Percentiles rank a stretch among this genome's conserved stretches.
These are phyloP conservation scores for Mollisia scopiformis DNA, from an alignment of 2,329 filamentous ascomycete genomes.

Conservation along the genomic window DNA sequence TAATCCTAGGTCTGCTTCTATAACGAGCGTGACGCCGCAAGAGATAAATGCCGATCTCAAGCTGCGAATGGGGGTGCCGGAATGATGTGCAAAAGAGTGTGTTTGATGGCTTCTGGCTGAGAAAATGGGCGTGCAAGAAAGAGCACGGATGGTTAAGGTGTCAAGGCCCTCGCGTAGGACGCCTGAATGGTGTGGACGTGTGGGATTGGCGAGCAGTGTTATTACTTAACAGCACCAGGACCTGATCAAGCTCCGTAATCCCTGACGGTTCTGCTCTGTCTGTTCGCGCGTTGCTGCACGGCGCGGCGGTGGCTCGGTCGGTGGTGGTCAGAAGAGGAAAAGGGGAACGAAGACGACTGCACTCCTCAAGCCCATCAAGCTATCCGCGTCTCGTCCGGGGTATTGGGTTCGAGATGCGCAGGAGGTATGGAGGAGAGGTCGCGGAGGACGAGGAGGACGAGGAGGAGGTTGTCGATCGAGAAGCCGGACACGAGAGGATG, in stretches of 20 bases:
- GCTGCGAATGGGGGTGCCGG: constrained; percentile 15
- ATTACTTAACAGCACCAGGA: constrained; percentile 21
- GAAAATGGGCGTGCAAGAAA: constrained; percentile 13
- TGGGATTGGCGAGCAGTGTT: constrained; percentile 21
- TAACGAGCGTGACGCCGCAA: constrained; percentile 35
- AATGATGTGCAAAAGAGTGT: constrained; percentile 30
- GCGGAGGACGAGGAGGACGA: not conserved
- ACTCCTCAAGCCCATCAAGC: not conserved
- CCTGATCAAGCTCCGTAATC: constrained; percentile 4
- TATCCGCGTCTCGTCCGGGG: not conserved
- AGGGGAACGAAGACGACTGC: too few relatives aligned
- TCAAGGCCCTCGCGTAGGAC: constrained; percentile 19
- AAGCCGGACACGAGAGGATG: not conserved
- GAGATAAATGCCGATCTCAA: constrained; percentile 27
- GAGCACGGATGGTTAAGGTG: constrained; percentile 13
- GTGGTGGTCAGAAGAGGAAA: not conserved
- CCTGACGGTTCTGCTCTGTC: not conserved
- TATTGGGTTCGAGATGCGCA: not conserved
- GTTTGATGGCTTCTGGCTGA: constrained; percentile 26
- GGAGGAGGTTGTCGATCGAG: not conserved
- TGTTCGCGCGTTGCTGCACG: not conserved
- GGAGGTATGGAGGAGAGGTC: not conserved
- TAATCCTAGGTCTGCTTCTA: constrained; percentile 13
- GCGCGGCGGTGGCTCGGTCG: constrained; percentile 6
- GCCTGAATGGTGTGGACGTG: constrained; percentile 15